Evolutionary conservation across 2,329 filamentous ascomycete species (phyloP), one percentile per base, ranked within the genome.

Genomic region (Alternaria sp.): DNA sequence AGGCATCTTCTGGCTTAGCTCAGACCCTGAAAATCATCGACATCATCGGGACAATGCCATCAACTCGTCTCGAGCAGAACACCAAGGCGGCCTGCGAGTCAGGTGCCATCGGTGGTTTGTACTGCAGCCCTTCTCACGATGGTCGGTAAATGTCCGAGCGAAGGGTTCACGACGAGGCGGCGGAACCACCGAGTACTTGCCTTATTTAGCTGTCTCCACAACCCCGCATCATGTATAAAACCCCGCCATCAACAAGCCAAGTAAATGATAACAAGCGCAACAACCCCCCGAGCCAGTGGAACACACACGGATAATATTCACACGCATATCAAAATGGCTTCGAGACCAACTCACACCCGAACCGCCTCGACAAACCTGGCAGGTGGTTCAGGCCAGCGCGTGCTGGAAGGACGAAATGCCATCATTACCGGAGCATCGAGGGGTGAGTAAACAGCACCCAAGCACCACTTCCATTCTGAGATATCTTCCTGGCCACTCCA

Each of bases 371-470:
- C 81, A 20, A 83, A 82, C 59, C 67, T 83, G 23, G 68, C 66
- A 26, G 69, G 71, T 21, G 69, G 72, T 53, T 68, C 75, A 20
- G 69, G 68, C 25, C 66, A 69, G 26, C 78, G 83, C 60, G 71
- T 82, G 12, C 77, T 85, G 6, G 88, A 92, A 75, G 91, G 91
- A 70, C 94, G 94, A 79, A 84, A 94, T 55, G 92, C 88, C 57
- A 89, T 96, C 69, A 85, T 96, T 50, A 96, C 93, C 2, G 93
- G 93, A 60, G 91, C 89, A 63, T n/a, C n/a, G n/a, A n/a, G n/a
- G n/a, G n/a, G n/a, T n/a, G n/a, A n/a, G n/a, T n/a, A n/a, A n/a
- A n/a, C n/a, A n/a, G n/a, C n/a, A n/a, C n/a, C n/a, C n/a, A n/a
- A n/a, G n/a, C n/a, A n/a, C n/a, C n/a, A n/a, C n/a, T n/a, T n/a